Conservation (phyloP, 176 grass and related monocot genomes). For the Secale cereale region DNA sequence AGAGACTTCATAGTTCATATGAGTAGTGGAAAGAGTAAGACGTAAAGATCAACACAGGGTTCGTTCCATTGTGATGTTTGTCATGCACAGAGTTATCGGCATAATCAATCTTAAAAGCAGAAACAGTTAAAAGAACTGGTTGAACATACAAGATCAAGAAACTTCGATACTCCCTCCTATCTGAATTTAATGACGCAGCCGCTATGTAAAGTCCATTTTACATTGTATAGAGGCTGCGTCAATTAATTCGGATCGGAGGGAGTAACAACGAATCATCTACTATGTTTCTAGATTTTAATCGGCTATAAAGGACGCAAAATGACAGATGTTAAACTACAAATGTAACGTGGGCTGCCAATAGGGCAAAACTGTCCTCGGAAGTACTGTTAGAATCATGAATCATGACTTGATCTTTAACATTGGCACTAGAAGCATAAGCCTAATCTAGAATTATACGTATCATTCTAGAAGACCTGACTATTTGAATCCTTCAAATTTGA, state of each 20-base stretch:
- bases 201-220: no score
- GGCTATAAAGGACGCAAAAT: not conserved
- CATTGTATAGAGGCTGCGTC: no score
- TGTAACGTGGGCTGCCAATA: not conserved
- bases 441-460: slow-evolving; percentile 3
- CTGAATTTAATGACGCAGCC: no score
- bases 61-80: not conserved
- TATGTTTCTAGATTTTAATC: not conserved
- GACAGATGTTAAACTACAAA: not conserved
- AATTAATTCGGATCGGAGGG: no score
- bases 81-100: not conserved
- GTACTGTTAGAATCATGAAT: slow-evolving; percentile 7
- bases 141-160: not conserved
- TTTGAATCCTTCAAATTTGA: slow-evolving; percentile 47
- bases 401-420: slow-evolving; percentile 6
- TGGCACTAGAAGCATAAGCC: not conserved
- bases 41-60: not conserved
- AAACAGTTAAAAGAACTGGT: not conserved
- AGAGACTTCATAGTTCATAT: not conserved
- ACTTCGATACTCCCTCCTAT: not conserved
- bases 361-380: not conserved
- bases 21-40: not conserved
- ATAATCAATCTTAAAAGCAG: not conserved
- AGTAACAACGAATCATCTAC: not conserved
- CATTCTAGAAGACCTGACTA: not conserved